phyloP scores from a whole-genome alignment of 495 filamentous ascomycete genomes.

The Oidiodendron maius region DNA sequence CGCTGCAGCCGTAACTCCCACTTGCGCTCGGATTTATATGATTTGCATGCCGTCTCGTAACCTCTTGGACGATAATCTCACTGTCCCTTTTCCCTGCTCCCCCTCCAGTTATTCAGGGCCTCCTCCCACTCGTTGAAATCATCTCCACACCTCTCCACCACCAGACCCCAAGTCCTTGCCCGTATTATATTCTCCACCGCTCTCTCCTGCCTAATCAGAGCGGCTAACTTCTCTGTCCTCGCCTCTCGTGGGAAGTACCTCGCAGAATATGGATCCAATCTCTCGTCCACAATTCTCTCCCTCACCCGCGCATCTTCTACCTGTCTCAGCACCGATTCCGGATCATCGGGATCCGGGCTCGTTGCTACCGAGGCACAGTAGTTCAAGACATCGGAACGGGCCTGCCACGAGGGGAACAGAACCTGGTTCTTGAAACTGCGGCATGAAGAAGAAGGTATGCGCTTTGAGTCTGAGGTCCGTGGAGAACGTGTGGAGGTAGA shows the following conservation, averaged over 20 bases:
- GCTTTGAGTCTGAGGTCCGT: slow-evolving; percentile 40
- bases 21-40: no score
- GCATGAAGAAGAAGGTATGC: slow-evolving; percentile 58
- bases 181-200: slow-evolving; percentile 85
- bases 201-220: slow-evolving; percentile 73
- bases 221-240: slow-evolving; percentile 75
- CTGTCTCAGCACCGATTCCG: slow-evolving; percentile 64
- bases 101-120: slow-evolving; percentile 57
- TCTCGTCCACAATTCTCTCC: slow-evolving; percentile 78
- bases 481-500: slow-evolving; percentile 55
- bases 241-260: slow-evolving; percentile 80
- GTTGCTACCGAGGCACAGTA: slow-evolving; percentile 90
- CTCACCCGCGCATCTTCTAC: slow-evolving; percentile 63
- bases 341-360: slow-evolving; percentile 81
- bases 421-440: slow-evolving; percentile 68
- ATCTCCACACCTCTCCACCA: slow-evolving; percentile 72
- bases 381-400: slow-evolving; percentile 74
- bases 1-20: not conserved
- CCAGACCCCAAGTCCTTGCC: slow-evolving; percentile 71
- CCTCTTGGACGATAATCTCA: not conserved
- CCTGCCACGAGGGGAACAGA: slow-evolving; percentile 85
- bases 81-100: slow-evolving; percentile 30
- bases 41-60: not conserved
- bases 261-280: slow-evolving; percentile 86
- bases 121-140: slow-evolving; percentile 32